phyloP scores from a whole-genome alignment of 108 stramenopile species.

The Bacterosira constricta region DNA sequence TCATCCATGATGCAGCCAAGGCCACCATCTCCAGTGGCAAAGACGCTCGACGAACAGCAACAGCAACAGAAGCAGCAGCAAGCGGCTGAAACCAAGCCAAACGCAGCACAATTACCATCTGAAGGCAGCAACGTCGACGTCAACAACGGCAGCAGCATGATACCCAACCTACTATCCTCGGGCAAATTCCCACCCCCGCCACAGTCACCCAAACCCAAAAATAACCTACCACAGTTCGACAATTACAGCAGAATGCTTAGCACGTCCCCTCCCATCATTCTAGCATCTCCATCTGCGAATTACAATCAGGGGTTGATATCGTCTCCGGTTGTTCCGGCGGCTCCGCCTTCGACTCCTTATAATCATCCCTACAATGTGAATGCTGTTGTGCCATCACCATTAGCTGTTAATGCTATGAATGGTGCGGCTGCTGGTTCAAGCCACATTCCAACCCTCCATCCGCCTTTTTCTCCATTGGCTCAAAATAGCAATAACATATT shows the following conservation, averaged over 20 bases:
- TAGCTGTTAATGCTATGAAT: too few relatives aligned
- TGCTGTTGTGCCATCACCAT: too few relatives aligned
- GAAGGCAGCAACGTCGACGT: not conserved
- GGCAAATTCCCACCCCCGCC: not conserved
- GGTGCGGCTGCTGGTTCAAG: too few relatives aligned
- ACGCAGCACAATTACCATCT: not conserved
- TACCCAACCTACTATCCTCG: not conserved
- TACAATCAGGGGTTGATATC: not conserved
- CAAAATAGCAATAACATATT: not conserved
- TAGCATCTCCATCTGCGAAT: too few relatives aligned
- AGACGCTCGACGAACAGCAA: not conserved
- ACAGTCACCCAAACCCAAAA: not conserved
- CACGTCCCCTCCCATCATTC: too few relatives aligned
- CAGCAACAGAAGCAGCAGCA: not conserved
- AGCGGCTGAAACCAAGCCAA: not conserved
- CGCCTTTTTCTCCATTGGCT: not conserved
- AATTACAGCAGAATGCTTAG: too few relatives aligned
- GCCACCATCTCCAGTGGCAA: not conserved
- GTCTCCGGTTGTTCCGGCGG: not conserved
- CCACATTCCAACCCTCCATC: too few relatives aligned
- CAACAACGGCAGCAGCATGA: not conserved
- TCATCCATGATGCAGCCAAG: too few relatives aligned
- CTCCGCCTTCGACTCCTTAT: conserved; percentile 3
- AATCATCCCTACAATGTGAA: too few relatives aligned
- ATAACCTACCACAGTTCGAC: too few relatives aligned